Base-by-base conservation (phyloP, 1,284 basidiomycete genomes). In the Apiotrichum brassicae region DNA sequence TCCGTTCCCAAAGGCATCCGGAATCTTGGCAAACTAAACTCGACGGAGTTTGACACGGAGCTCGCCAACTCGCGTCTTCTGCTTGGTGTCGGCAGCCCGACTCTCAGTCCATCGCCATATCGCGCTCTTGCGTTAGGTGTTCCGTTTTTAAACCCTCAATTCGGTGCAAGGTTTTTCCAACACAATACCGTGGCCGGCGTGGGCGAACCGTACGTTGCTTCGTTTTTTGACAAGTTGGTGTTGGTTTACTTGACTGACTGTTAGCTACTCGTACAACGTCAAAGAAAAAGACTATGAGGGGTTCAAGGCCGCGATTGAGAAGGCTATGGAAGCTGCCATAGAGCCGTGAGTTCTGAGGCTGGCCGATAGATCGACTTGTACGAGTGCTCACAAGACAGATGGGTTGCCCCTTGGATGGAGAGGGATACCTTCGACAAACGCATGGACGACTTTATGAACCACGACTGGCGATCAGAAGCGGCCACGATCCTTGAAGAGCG, bases 31-130 rank as follows among this genome's bases (percentile, higher is more conserved):
- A 37, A 46, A 32, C 48, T 62, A 26, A 40, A 48, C 20, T 33
- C 50, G 28, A 28, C 35, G 3, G 43, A 53, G 39, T 57, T 43
- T 25, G 48, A 49, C 46, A 18, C 19, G 14, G 24, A 16, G 28
- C 3, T 46, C 6, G 6, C 14, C 8, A 32, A 48, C 23, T 54
- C 56, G 25, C 53, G 55, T 14, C 48, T 39, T 1, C 47, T 62
- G 48, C 46, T 62, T 16, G 61, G 61, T 26, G 51, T 62, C 13
- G 61, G 61, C 9, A 46, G 45, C 39, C 61, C 61, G 0, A 46
- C 42, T 6, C 30, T 51, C 3, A 54, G 51, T 23, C 61, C 61
- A 1, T 51, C 47, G 28, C 61, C 61, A 16, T 58, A 60, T 40
- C 42, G 49, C 3, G 55, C 55, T 0, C 36, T 59, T 30, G 48